phyloP scores from a whole-genome alignment of 495 filamentous ascomycete genomes.

The Talaromyces ruber region DNA sequence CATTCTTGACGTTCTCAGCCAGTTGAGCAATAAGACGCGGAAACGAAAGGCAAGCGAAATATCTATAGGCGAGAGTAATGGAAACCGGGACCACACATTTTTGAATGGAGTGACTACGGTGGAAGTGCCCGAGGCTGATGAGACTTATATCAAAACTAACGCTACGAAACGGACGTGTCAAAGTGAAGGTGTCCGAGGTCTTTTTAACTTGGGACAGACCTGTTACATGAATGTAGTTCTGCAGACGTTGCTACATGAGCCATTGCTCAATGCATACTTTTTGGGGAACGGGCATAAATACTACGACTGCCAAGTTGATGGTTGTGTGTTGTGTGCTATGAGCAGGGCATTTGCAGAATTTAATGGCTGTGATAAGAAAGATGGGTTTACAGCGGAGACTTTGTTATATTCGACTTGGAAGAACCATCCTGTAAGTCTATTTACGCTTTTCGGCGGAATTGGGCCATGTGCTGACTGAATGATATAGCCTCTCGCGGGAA shows the following conservation, averaged over 20 bases:
- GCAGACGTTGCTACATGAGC: constrained; percentile 82
- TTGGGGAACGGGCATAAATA: constrained; percentile 74
- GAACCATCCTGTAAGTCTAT: constrained; percentile 41
- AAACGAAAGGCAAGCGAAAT: constrained; percentile 6
- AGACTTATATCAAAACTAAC: constrained; percentile 34
- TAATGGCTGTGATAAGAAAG: constrained; percentile 68
- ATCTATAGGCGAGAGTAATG: not conserved
- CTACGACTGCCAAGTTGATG: constrained; percentile 52
- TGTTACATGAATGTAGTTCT: constrained; percentile 92
- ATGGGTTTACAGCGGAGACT: constrained; percentile 74
- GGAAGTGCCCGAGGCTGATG: constrained; percentile 15
- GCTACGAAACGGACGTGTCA: constrained; percentile 35
- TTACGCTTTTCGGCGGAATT: not conserved
- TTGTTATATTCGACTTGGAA: constrained; percentile 77
- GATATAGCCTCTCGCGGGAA: constrained; percentile 72
- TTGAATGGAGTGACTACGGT: not conserved
- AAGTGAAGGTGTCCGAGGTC: constrained; percentile 60
- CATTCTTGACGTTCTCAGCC: not conserved
- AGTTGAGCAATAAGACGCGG: not conserved
- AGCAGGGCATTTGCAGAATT: constrained; percentile 90
- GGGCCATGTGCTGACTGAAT: constrained; percentile 19
- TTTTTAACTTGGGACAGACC: constrained; percentile 88
- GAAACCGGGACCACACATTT: not conserved
- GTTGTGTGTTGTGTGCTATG: constrained; percentile 81
- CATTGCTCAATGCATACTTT: constrained; percentile 76